A percentile compares a stretch with the other conserved stretches of the same genome.
phyloP scores from a whole-genome alignment of 306 rosid genomes.

The Glycyrrhiza uralensis region DNA sequence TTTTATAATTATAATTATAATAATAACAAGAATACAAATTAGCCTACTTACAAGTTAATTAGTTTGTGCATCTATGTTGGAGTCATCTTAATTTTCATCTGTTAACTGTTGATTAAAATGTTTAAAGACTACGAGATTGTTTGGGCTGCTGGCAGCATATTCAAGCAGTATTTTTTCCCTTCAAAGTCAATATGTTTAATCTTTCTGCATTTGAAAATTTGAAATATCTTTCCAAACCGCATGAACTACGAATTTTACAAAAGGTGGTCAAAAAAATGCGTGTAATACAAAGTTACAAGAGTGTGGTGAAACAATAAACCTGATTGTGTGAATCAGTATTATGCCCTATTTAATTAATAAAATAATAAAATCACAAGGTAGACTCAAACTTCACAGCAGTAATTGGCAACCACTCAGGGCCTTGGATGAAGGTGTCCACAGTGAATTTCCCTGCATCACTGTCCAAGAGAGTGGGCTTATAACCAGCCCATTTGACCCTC shows the following conservation, averaged over 20 bases:
- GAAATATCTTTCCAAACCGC: neutral
- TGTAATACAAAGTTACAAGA: slow-evolving; percentile 20
- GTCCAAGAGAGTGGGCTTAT: slow-evolving; percentile 43
- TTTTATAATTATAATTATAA: too few species aligned
- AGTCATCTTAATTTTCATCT: too few species aligned
- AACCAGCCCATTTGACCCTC: slow-evolving; percentile 79
- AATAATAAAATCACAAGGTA: slow-evolving; percentile 37
- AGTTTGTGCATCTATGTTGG: too few species aligned
- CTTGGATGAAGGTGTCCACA: slow-evolving; percentile 60
- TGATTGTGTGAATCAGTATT: neutral
- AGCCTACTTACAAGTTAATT: too few species aligned
- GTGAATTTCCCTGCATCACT: slow-evolving; percentile 51
- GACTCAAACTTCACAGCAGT: slow-evolving; percentile 48
- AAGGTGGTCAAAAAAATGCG: slow-evolving; percentile 17
- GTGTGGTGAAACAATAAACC: slow-evolving; percentile 11
- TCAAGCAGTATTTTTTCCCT: neutral
- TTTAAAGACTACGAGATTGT: too few species aligned
- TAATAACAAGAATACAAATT: too few species aligned
- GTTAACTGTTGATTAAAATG: too few species aligned
- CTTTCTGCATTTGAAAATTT: neutral
- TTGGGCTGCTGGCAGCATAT: too few species aligned
- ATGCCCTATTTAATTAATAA: neutral
- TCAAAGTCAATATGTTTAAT: neutral
- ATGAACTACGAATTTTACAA: slow-evolving; percentile 20
- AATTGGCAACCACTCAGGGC: slow-evolving; percentile 65